Base-by-base conservation (phyloP, 1,284 basidiomycete genomes). In the Ustilago curta region DNA sequence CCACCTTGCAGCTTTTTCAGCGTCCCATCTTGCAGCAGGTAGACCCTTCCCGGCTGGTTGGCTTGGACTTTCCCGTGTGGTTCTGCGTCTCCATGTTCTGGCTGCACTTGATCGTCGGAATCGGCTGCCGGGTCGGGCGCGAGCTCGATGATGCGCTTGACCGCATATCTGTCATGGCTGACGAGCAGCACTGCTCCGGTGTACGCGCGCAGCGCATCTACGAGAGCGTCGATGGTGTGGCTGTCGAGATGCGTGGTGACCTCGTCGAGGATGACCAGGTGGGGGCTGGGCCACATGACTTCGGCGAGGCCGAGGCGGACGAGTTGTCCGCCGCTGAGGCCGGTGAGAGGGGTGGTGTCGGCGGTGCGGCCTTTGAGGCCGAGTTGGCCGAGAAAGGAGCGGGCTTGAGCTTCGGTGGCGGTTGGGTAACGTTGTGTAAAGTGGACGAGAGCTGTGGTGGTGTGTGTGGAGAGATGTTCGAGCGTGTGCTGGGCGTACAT, bases 181-280 rank as follows among this genome's bases (percentile, higher is more conserved):
- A 92, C 88, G 11, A 92, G 86, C 11, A 91, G 84, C 31, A 92
- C 81, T 0, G 88, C 90, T 3, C 91, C 91, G 25, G 85, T 84
- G 77, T 88, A 92, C 16, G 82, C 83, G 49, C 87, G 86, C 23
- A 92, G 86, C 5, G 90, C 89, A 9, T 87, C 84, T 0, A 89
- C 88, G 3, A 92, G 86, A 0, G 89, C 89, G 56, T 88, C 85
- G 51, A 91, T 90, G 0, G 90, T 91, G 37, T 89, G 88, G 59
- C 88, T 87, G 80, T 92, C 91, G 39, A 92, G 85, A 84, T 92
- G 91, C 19, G 91, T 80, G 16, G 79, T 81, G 1, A 78, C 78
- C 37, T 81, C 79, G 59, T 81, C 79, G 7, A 81, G 60, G 2
- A 79, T 49, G 3, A 81, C 71, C 21, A 81, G 59, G 32, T 81